phyloP scores from a whole-genome alignment of 768 basidiomycete species.

The Tylopilus subfusipes region DNA sequence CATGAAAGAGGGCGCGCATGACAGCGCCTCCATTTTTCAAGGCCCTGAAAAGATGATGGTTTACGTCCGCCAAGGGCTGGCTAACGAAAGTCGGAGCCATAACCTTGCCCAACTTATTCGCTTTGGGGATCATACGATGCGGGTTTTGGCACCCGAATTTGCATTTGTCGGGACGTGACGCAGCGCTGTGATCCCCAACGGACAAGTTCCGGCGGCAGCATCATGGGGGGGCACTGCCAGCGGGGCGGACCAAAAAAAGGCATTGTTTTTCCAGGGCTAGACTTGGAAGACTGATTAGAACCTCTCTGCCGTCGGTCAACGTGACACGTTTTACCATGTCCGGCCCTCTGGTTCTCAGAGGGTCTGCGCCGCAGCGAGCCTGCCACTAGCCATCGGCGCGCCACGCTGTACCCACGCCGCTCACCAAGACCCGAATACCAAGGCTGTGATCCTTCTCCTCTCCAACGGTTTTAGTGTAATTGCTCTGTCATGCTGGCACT shows the following conservation, averaged over 20 bases:
- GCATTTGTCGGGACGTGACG: neutral
- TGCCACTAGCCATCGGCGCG: neutral
- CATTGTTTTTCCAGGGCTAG: neutral
- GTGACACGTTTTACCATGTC: conserved; percentile 10
- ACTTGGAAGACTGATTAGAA: neutral
- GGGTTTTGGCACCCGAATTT: conserved; percentile 6
- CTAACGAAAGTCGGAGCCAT: neutral
- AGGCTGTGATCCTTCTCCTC: too few species aligned
- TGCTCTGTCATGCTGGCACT: neutral
- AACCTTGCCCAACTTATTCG: neutral
- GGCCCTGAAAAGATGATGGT: neutral
- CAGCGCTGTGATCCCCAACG: neutral
- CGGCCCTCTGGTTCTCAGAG: neutral
- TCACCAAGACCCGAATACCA: neutral
- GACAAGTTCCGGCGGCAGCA: conserved; percentile 10
- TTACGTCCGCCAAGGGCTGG: neutral
- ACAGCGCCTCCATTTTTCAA: conserved; percentile 19
- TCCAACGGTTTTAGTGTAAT: too few species aligned
- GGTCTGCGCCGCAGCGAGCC: conserved; percentile 1
- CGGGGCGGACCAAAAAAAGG: neutral
- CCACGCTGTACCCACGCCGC: neutral
- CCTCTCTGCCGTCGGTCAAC: conserved; percentile 12
- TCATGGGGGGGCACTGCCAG: neutral
- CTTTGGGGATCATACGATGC: neutral
- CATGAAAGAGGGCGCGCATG: conserved; percentile 18